Conservation (phyloP, 192 early-diverging fungal species). For the Diversispora eburnea region DNA sequence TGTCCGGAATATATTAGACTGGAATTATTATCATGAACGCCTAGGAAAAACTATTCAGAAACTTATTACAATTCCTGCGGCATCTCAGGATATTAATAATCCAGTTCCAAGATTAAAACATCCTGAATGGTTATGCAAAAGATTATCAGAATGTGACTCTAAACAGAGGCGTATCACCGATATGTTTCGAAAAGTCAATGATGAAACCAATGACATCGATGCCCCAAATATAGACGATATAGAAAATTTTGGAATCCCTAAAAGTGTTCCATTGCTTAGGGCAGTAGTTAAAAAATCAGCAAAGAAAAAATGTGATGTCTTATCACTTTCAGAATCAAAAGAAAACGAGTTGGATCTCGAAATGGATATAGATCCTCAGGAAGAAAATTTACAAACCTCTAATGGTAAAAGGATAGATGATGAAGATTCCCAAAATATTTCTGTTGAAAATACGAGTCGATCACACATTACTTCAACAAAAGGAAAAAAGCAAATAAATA, state of each 20-base stretch:
- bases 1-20: slow-evolving; percentile 91
- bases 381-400: no score
- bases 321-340: no score
- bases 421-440: no score
- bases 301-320: no score
- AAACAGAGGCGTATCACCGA: slow-evolving; percentile 85
- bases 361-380: no score
- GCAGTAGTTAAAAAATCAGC: no score
- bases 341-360: no score
- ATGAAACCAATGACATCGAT: slow-evolving; percentile 31
- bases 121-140: slow-evolving; percentile 92
- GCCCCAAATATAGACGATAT: slow-evolving; percentile 43
- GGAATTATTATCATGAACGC: slow-evolving; percentile 96
- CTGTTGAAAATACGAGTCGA: no score
- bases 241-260: slow-evolving; percentile 53
- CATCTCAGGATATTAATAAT: slow-evolving; percentile 91
- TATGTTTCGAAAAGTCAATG: slow-evolving; percentile 60
- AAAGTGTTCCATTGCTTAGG: slow-evolving; percentile 55
- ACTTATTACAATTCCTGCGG: slow-evolving; percentile 96
- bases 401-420: no score
- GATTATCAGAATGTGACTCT: slow-evolving; percentile 72
- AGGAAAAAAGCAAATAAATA: no score
- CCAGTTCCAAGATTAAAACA: slow-evolving; percentile 90
- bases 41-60: slow-evolving; percentile 95
- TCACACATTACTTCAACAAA: no score